Evolutionary conservation across 768 basidiomycete species (phyloP), one percentile per base, ranked within the genome.

Genomic region (Cystobasidiopsis lactophilus): DNA sequence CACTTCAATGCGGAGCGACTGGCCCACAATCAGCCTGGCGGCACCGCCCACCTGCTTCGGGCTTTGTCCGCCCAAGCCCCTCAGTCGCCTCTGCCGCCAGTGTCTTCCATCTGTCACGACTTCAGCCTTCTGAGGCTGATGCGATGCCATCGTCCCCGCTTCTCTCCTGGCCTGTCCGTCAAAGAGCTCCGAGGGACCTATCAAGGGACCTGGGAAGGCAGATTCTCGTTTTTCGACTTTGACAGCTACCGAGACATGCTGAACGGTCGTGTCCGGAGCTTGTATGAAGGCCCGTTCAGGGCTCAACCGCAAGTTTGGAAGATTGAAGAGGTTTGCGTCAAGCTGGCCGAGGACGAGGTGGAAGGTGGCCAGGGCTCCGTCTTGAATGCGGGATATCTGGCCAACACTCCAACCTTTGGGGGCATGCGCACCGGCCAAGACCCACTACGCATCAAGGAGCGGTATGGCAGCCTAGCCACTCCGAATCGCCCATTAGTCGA

Each of bases 271-370:
- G 59, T 62, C 3, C 65, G 73, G 0, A 69, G 73, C 10, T 67
- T 91, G n/a, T 77, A 82, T 59, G 75, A 77, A 40, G 79, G 80
- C 43, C 70, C 78, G 45, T 77, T 83, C 26, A 83, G 80, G 1
- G 75, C 80, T 59, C 86, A 95, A 65, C 77, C 75, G n/a, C 88
- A 93, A 63, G 85, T 85, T 0, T 91, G 86, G 85, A 80, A 78
- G 61, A 67, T 93, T 24, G 62, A 59, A 47, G 40, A 60, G 33
- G 30, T 54, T 41, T 31, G 59, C 49, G 51, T 62, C 1, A 35
- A 48, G 27, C 39, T 58, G 30, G 40, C 44, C 33, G 29, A 18
- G 43, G 56, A 50, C 19, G 54, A 53, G 39, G 57, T 52, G 18
- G 54, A 57, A 2, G 64, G 61, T 3, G 65, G 59, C 33, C 58